Evolutionary conservation across 129 eudicot genomes (phyloP).

Genomic region (Escallonia rubra): DNA sequence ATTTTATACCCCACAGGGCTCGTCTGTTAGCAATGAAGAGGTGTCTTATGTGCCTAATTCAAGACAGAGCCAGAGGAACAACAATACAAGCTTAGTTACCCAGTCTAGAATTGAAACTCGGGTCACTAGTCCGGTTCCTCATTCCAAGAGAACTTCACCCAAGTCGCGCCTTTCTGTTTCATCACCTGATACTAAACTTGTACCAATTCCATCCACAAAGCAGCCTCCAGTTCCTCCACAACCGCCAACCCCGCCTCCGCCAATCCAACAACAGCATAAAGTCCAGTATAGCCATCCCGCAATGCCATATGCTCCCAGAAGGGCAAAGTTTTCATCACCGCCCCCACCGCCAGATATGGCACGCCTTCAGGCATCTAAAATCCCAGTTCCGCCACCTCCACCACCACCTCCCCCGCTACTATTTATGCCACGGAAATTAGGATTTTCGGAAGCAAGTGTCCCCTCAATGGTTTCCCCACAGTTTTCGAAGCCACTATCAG

Average conservation of each 20-base stretch:
- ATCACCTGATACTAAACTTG: conserved; percentile 57
- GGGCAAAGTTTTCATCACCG: conserved; percentile 48
- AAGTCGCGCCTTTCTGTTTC: conserved; percentile 60
- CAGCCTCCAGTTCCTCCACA: conserved; percentile 22
- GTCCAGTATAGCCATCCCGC: conserved; percentile 29
- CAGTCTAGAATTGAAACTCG: conserved; percentile 24
- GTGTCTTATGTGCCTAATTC: conserved; percentile 31
- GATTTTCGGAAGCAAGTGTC: conserved; percentile 14
- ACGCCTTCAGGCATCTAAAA: conserved; percentile 35
- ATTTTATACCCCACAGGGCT: conserved; percentile 88
- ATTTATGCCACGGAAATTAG: conserved; percentile 30
- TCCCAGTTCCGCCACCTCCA: conserved; percentile 41
- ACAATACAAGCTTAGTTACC: conserved; percentile 23
- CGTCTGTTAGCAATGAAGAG: conserved; percentile 71
- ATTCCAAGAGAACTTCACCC: conserved; percentile 91
- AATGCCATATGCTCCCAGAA: conserved; percentile 44
- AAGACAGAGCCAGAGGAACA: conserved; percentile 22
- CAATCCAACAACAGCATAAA: conserved; percentile 25
- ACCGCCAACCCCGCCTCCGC: conserved; percentile 28
- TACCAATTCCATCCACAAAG: conserved; percentile 42
- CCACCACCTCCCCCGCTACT: conserved; percentile 62
- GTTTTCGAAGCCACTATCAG: conserved; percentile 19
- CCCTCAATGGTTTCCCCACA: conserved; percentile 19
- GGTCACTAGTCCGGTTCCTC: conserved; percentile 41
- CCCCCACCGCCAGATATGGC: conserved; percentile 76